Conservation (phyloP, 2,329 filamentous ascomycete genomes). For the Akanthomyces muscarius region DNA sequence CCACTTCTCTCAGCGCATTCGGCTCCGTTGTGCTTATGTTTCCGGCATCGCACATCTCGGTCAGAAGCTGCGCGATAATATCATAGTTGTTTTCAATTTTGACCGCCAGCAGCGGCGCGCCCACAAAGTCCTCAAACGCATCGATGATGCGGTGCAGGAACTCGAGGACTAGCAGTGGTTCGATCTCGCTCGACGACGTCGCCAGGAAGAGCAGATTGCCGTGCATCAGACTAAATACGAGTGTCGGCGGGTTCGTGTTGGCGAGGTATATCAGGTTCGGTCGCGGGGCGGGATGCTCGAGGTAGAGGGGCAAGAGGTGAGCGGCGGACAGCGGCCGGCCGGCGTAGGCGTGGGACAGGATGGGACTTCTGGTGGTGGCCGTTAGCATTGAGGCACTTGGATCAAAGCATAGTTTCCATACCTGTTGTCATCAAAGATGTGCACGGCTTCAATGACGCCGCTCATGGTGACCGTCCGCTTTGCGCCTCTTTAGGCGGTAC, state of each 20-base stretch:
- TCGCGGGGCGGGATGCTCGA: conserved; percentile 73
- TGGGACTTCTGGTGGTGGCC: conserved; percentile 60
- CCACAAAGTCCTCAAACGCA: conserved; percentile 89
- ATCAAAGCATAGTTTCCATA: conserved; percentile 34
- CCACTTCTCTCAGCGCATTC: conserved; percentile 84
- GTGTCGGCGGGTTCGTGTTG: conserved; percentile 76
- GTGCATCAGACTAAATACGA: conserved; percentile 84
- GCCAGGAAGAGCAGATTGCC: conserved; percentile 82
- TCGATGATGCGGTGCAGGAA: conserved; percentile 93
- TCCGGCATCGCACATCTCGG: conserved; percentile 95
- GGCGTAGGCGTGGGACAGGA: conserved; percentile 86
- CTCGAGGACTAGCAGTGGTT: conserved; percentile 85
- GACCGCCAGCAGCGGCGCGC: conserved; percentile 75
- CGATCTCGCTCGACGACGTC: conserved; percentile 79
- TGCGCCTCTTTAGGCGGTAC: conserved; percentile 5
- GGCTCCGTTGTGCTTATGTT: conserved; percentile 86
- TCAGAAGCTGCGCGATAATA: conserved; percentile 86
- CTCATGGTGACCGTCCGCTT: conserved; percentile 57
- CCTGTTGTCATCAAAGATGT: conserved; percentile 97
- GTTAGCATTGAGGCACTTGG: conserved; percentile 22
- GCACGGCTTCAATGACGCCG: conserved; percentile 87
- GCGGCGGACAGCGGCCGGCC: conserved; percentile 73
- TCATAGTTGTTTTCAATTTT: conserved; percentile 91
- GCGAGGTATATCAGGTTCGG: conserved; percentile 84
- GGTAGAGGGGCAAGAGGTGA: conserved; percentile 79